Percentiles rank a stretch among this genome's conserved stretches.
Evolutionary conservation across 129 eudicot species (phyloP).

Genomic region (Lonicera japonica): DNA sequence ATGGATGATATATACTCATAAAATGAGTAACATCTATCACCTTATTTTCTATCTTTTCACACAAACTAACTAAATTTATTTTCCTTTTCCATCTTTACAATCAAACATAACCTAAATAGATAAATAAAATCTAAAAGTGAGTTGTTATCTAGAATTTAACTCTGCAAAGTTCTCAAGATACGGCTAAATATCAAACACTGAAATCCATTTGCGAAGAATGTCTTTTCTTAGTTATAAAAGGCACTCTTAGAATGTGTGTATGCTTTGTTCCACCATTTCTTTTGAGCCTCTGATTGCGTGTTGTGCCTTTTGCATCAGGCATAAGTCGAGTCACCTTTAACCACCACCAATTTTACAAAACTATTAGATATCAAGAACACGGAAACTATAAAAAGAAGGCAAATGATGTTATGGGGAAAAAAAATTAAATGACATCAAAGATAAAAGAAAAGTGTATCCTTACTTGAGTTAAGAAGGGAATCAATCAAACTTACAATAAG

Average conservation of each 20-base stretch:
- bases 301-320: slow-evolving; percentile 40
- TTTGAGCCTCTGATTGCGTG: slow-evolving; percentile 33
- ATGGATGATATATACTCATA: no score
- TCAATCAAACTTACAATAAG: slow-evolving; percentile 24
- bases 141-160: no score
- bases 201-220: slow-evolving; percentile 37
- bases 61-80: no score
- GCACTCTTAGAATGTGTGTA: slow-evolving; percentile 32
- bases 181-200: slow-evolving; percentile 41
- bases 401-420: not conserved
- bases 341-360: slow-evolving; percentile 4
- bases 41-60: no score
- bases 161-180: slow-evolving; percentile 34
- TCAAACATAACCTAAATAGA: no score
- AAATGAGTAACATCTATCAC: no score
- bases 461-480: not conserved
- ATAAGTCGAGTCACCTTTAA: slow-evolving; percentile 30
- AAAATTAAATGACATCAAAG: not conserved
- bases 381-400: no score
- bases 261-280: slow-evolving; percentile 26
- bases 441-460: not conserved
- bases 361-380: slow-evolving; percentile 1
- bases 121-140: no score
- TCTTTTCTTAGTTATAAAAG: slow-evolving; percentile 34
- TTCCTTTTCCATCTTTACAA: no score